Evolutionary conservation across 331 rosid species (phyloP), one percentile per base, ranked within the genome.

Genomic region (Stylosanthes scabra): DNA sequence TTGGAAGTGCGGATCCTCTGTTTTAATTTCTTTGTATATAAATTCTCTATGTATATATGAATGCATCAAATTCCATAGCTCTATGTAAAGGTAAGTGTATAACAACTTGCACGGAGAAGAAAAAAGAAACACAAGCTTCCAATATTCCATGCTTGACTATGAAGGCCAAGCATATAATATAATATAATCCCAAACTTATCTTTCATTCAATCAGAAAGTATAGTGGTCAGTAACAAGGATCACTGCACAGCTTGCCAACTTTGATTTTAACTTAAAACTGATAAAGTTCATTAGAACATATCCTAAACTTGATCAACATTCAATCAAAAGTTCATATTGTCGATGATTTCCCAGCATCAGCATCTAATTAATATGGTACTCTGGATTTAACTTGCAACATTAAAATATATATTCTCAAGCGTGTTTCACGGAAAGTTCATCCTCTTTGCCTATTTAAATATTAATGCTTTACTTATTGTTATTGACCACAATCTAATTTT

Each of bases 1-100:
- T 58, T 57, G 68, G 15, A 47, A 69, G 42, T 34, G 4, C 4
- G 7, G 39, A 34, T 64, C 46, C 15, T 25, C 46, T n/a, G 34
- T 25, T 55, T 42, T 39, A 60, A 60, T 66, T 29, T 9, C 46
- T 56, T 77, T 72, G 72, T 73, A 50, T 68, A 72, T 34, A 34
- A 1, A 4, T 76, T 41, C 42, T 47, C 68, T 46, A 14, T 56
- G 52, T 54, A 64, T 44, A 44, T 11, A 45, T 64, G 12, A 25
- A 45, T 45, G 70, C 70, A 9, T 25, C 11, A 10, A 64, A 44
- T 45, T 27, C 16, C 56, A 11, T 45, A 1, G 11, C 11, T 64
- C 56, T 42, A 42, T 42, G 46, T 7, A 42, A 6, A 42, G 45
- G 45, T 9, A 46, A 52, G 28, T 52, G 8, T 14, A 52, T 52